phyloP scores from a whole-genome alignment of 345 rosid species.

The Murraya koenigii region DNA sequence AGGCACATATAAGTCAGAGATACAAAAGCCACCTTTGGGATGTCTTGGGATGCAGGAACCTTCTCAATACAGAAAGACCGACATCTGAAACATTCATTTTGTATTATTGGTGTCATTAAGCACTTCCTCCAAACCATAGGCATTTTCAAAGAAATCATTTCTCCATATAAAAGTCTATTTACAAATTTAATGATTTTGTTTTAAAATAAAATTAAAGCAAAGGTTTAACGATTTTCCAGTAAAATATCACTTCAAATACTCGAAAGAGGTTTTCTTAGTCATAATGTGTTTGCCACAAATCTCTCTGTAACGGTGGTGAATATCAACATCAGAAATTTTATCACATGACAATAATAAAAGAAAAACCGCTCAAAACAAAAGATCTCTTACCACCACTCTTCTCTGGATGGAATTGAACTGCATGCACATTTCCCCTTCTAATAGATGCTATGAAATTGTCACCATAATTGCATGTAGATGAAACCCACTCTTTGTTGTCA shows the following conservation, averaged over 20 bases:
- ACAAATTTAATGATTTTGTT: not conserved
- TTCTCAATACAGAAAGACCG: conserved; percentile 85
- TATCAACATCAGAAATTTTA: conserved; percentile 7
- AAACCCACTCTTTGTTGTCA: conserved; percentile 85
- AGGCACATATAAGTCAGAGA: conserved; percentile 1
- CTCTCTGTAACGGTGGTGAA: not conserved
- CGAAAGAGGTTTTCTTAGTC: not conserved
- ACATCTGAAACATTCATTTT: conserved; percentile 61
- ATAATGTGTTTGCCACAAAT: not conserved
- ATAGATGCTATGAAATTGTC: conserved; percentile 81
- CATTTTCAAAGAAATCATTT: not conserved
- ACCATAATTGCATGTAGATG: conserved; percentile 84
- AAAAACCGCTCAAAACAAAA: not conserved
- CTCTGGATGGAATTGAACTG: conserved; percentile 98
- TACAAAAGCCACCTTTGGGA: conserved; percentile 53
- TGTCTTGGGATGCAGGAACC: conserved; percentile 68
- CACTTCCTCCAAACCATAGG: not conserved
- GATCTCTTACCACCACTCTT: conserved; percentile 86
- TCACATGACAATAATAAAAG: conserved; percentile 7
- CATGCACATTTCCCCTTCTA: conserved; percentile 92
- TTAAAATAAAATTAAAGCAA: not conserved
- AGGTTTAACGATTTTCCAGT: not conserved
- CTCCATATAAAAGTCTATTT: not conserved
- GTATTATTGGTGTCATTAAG: conserved; percentile 12
- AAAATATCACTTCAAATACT: not conserved